These are phyloP conservation scores for Lactuca sativa DNA, from an alignment of 129 eudicot species.

Conservation along the genomic window DNA sequence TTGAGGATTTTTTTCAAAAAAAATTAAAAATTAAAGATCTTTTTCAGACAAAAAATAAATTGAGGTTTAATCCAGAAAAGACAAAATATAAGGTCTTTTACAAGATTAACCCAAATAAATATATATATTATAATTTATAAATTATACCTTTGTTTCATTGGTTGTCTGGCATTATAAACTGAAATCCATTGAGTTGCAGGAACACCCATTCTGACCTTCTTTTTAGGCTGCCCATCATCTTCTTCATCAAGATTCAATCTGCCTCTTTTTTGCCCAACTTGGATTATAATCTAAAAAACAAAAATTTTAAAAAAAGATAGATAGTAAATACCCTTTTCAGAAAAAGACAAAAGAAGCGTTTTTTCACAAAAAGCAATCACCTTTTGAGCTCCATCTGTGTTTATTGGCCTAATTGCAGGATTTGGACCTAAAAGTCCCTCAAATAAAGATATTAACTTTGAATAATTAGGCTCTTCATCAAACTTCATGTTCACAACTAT, in stretches of 20 bases:
- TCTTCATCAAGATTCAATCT: slow-evolving; percentile 68
- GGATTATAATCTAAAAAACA: slow-evolving; percentile 47
- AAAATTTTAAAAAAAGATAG: slow-evolving; percentile 15
- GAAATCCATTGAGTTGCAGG: slow-evolving; percentile 93
- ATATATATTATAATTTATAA: background rate
- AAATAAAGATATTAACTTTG: slow-evolving; percentile 72
- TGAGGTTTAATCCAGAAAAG: too few relatives aligned
- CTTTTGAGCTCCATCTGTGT: slow-evolving; percentile 90
- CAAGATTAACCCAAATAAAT: too few relatives aligned
- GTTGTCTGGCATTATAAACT: slow-evolving; percentile 69
- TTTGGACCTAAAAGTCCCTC: slow-evolving; percentile 64
- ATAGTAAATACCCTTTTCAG: background rate
- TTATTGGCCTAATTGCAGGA: slow-evolving; percentile 72
- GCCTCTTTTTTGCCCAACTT: slow-evolving; percentile 78
- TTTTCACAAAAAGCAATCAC: slow-evolving; percentile 32
- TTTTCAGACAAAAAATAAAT: too few relatives aligned
- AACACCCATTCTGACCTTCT: slow-evolving; percentile 69
- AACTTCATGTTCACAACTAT: slow-evolving; percentile 76
- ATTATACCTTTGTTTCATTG: slow-evolving; percentile 82
- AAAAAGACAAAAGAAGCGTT: background rate
- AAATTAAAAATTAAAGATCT: too few relatives aligned
- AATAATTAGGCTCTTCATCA: slow-evolving; percentile 87
- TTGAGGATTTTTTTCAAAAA: too few relatives aligned
- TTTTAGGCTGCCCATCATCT: slow-evolving; percentile 69
- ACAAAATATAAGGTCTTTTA: too few relatives aligned